A percentile compares a stretch with the other conserved stretches of the same genome.
Evolutionary conservation across 2,329 filamentous ascomycete genomes (phyloP).

Genomic region (Paraconiothyrium sp.): DNA sequence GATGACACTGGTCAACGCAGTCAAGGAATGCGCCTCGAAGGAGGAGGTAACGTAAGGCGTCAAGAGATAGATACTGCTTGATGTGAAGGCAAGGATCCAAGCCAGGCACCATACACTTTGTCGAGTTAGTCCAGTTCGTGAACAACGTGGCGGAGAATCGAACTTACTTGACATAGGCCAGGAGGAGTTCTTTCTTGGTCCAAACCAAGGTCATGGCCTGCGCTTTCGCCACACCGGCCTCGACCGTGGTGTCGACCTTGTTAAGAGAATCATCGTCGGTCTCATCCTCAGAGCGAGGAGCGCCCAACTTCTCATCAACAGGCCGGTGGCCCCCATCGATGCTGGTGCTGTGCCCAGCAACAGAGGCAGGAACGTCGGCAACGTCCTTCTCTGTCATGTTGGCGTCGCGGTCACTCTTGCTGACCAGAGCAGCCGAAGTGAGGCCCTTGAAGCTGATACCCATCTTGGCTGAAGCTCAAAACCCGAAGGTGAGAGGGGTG

Average conservation of each 20-base stretch:
- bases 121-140: conserved; percentile 22
- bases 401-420: conserved; percentile 24
- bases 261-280: conserved; percentile 41
- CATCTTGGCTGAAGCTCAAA: conserved; percentile 30
- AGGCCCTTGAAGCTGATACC: conserved; percentile 45
- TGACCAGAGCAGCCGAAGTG: conserved; percentile 38
- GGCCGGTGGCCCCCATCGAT: conserved; percentile 26
- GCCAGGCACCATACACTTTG: conserved; percentile 51
- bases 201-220: conserved; percentile 42
- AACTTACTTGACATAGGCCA: conserved; percentile 42
- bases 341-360: conserved; percentile 42
- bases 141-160: not conserved
- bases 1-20: conserved; percentile 51
- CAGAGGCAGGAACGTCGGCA: conserved; percentile 38
- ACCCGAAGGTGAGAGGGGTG: conserved; percentile 9
- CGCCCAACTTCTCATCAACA: conserved; percentile 41
- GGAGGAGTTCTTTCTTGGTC: conserved; percentile 37
- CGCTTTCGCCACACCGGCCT: conserved; percentile 39
- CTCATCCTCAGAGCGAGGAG: conserved; percentile 27
- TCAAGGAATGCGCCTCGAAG: conserved; percentile 50
- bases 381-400: conserved; percentile 36
- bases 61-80: conserved; percentile 53
- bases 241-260: conserved; percentile 42
- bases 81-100: conserved; percentile 59
- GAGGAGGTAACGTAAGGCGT: conserved; percentile 53